Evolutionary conservation across 139 green algal species (phyloP), one percentile per base, ranked within the genome.

Genomic region (Micractinium sp.): DNA sequence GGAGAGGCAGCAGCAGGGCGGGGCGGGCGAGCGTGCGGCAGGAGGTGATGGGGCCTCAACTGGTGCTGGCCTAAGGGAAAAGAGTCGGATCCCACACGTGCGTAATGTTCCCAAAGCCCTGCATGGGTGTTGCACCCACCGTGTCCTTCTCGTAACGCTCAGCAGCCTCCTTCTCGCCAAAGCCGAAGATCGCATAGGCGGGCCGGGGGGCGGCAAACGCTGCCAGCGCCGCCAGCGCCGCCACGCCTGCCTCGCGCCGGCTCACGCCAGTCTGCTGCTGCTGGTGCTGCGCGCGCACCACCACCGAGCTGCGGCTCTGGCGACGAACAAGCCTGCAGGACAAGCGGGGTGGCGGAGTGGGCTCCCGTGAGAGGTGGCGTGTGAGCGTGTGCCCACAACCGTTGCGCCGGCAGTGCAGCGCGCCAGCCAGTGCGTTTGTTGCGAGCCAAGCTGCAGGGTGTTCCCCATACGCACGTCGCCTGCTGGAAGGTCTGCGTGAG

Each of bases 151-250:
- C 90, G 91, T 97, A 96, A 20, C 87, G 75, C 22, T 95, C 91
- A 0, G 89, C 83, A 38, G 90, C 82, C 67, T 90, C 81, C 67
- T 92, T 85, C 88, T 88, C 79, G 36, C 93, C 94, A 31, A 92
- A 92, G 38, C 91, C 92, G 85, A 97, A 91, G 39, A 96, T 89
- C 1, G 95, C 95, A 86, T 94, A 87, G 0, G 95, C 95, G 23
- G 94, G 93, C 66, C 87, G 77, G 0, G 91, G 91, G 29, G 66
- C 63, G 39, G 90, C 75, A 14, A 95, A 33, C 12, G 89, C 81
- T 23, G 81, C 82, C 41, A 89, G 67, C 15, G 77, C 91, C 19
- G 85, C 86, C 29, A 92, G 27, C 19, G 81, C 86, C 18, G 90
- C 88, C 38, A 77, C 38, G 53, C 71, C 73, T 38, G 83, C 91